Evolutionary conservation across 106 monocot genomes (phyloP).

Genomic region (Acorus calamus): DNA sequence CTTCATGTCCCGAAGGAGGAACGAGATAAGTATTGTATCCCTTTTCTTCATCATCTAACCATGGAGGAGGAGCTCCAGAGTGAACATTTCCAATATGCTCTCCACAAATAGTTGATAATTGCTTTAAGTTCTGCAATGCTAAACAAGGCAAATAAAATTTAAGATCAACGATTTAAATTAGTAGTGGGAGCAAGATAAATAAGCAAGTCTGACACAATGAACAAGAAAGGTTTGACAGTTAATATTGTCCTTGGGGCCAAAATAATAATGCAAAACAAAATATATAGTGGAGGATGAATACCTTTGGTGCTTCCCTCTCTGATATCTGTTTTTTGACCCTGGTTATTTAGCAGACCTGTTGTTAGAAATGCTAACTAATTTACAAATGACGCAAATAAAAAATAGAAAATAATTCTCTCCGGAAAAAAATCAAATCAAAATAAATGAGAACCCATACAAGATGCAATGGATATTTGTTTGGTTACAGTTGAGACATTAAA

Average conservation of each 20-base stretch:
- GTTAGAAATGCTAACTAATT: too few relatives aligned
- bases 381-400: too few relatives aligned
- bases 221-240: too few relatives aligned
- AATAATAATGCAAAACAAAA: slow-evolving; percentile 5
- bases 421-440: too few relatives aligned
- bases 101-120: slow-evolving; percentile 14
- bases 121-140: slow-evolving; percentile 22
- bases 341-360: slow-evolving; percentile 5
- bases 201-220: too few relatives aligned
- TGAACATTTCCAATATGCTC: slow-evolving; percentile 38
- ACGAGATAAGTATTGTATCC: neutral
- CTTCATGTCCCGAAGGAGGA: slow-evolving; percentile 9
- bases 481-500: too few relatives aligned
- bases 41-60: slow-evolving; percentile 48
- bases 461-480: too few relatives aligned
- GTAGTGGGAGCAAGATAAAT: too few relatives aligned
- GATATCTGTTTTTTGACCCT: slow-evolving; percentile 20
- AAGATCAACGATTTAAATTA: too few relatives aligned
- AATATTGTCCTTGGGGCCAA: too few relatives aligned
- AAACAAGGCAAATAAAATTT: neutral
- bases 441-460: too few relatives aligned
- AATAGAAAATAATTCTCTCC: too few relatives aligned
- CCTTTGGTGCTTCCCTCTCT: slow-evolving; percentile 22
- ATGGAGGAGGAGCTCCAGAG: slow-evolving; percentile 45
- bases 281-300: slow-evolving; percentile 14